Evolutionary conservation across 2,329 filamentous ascomycete genomes (phyloP), one percentile per base, ranked within the genome.

Genomic region (Trichoderma sp.): DNA sequence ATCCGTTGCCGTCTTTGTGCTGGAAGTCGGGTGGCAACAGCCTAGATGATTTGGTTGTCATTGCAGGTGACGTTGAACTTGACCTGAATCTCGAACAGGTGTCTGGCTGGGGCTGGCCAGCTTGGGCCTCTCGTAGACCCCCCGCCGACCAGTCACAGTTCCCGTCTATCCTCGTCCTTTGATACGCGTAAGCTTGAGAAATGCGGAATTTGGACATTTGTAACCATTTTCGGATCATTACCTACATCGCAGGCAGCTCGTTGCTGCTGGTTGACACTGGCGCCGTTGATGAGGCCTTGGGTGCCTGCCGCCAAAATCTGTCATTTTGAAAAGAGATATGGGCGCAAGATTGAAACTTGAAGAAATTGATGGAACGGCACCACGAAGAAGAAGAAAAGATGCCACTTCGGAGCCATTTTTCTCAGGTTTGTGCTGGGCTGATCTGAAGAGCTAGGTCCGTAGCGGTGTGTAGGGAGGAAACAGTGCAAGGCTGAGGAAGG

Each of bases 61-160:
- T 98, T 96, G 86, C 96, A 96, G 85, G 97, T 93, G 71, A 97
- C 94, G 78, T 91, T 96, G 87, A 99, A 99, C 92, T 99, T 99
- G 78, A 99, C 96, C 87, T 97, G 33, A 13, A 13, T 35, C 2
- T 8, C 10, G 33, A 35, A 7, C 10, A 35, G 13, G 13, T n/a
- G n/a, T n/a, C 35, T 37, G 35, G 37, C 37, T 8, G 14, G 43
- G n/a, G n/a, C n/a, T n/a, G n/a, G 19, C 40, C 19, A n/a, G 40
- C n/a, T 49, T 3, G 43, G 10, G n/a, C 43, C 43, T 49, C 43
- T 21, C 3, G n/a, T 24, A 49, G 43, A 49, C 43, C 43, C 43
- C 43, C 10, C 43, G 16, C 43, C n/a, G 43, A 49, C n/a, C 43
- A 49, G 40, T 16, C 16, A 21, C 43, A n/a, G 37, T 21, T 49